Evolutionary conservation across 805 yeast genomes (phyloP).

Genomic region (Starmerella vaccinii): DNA sequence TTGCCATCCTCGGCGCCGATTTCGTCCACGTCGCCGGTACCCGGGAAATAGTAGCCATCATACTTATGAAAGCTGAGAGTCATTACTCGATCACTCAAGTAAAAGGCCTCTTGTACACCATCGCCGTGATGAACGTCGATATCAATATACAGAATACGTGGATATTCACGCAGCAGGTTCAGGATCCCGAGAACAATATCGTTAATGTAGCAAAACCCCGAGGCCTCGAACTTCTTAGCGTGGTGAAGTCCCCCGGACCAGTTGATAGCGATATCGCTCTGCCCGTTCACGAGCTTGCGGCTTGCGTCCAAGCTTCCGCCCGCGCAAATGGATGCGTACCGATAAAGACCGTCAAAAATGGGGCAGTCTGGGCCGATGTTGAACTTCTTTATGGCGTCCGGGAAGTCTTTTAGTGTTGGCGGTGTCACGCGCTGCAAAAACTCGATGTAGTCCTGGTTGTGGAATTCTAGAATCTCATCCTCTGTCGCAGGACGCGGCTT

Average conservation of each 20-base stretch:
- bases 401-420: conserved; percentile 51
- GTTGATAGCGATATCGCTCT: conserved; percentile 83
- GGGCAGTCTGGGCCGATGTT: conserved; percentile 94
- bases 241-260: conserved; percentile 93
- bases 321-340: conserved; percentile 70
- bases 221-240: conserved; percentile 81
- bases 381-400: conserved; percentile 53
- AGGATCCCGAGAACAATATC: conserved; percentile 80
- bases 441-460: conserved; percentile 74
- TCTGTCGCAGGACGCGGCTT: conserved; percentile 72
- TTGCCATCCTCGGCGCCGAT: conserved; percentile 78
- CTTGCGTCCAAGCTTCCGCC: conserved; percentile 91
- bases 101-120: conserved; percentile 91
- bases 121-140: conserved; percentile 92
- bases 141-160: conserved; percentile 78
- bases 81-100: conserved; percentile 84
- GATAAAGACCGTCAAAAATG: conserved; percentile 87
- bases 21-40: conserved; percentile 80
- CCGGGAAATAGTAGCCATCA: conserved; percentile 84
- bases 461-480: conserved; percentile 72
- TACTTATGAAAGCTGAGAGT: conserved; percentile 85
- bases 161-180: conserved; percentile 68
- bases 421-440: conserved; percentile 71
- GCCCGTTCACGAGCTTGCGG: conserved; percentile 66
- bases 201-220: conserved; percentile 84